Percentiles rank a stretch among this genome's conserved stretches.
Conservation (phyloP, 83 land plant genomes). For the Diphasiastrum complanatum region DNA sequence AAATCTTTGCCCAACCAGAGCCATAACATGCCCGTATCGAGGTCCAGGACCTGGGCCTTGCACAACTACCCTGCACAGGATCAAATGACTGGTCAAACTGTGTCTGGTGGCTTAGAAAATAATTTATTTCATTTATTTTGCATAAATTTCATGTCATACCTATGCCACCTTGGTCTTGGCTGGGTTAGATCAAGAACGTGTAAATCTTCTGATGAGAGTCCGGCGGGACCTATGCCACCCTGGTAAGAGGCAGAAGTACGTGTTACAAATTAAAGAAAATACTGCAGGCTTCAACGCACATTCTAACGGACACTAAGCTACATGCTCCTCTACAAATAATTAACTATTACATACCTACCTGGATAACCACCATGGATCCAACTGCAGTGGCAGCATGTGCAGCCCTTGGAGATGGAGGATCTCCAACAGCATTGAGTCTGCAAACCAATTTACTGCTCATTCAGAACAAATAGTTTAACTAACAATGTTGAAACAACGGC, state of each 20-base stretch:
- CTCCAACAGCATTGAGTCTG: conserved; percentile 90
- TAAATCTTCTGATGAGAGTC: conserved; percentile 93
- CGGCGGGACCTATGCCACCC: conserved; percentile 99
- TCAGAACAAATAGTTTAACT: conserved; percentile 5
- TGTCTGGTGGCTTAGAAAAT: background rate
- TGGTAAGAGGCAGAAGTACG: conserved; percentile 11
- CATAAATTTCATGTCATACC: conserved; percentile 17
- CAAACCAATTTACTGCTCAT: too few relatives aligned
- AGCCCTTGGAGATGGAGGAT: conserved; percentile 96
- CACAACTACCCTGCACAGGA: conserved; percentile 40
- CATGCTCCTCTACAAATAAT: background rate
- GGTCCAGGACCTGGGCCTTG: conserved; percentile 56
- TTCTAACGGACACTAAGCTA: background rate
- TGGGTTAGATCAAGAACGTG: conserved; percentile 88
- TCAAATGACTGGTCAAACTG: background rate
- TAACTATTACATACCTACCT: conserved; percentile 46
- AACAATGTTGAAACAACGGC: conserved; percentile 1
- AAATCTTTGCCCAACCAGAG: conserved; percentile 49
- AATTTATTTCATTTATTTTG: background rate
- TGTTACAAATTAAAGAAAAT: too few relatives aligned
- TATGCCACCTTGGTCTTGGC: conserved; percentile 50
- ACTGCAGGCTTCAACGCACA: background rate
- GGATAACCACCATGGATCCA: conserved; percentile 98
- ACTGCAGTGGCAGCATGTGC: conserved; percentile 99
- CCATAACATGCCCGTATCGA: conserved; percentile 58